phyloP scores from a whole-genome alignment of 1,284 basidiomycete genomes.

The Puccinia triticina region DNA sequence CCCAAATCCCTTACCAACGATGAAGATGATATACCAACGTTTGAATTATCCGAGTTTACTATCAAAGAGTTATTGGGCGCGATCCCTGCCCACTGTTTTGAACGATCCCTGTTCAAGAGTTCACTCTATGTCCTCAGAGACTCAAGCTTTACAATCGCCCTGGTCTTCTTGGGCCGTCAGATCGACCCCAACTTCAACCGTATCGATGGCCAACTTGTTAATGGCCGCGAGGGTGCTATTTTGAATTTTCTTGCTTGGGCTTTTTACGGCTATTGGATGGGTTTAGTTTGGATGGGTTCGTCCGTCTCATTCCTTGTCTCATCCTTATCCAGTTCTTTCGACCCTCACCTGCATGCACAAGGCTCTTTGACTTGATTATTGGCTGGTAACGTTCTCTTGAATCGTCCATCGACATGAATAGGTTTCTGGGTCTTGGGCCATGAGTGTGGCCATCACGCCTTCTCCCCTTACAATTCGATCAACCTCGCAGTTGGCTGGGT shows the following conservation, averaged over 20 bases:
- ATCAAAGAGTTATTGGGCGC: constrained; percentile 82
- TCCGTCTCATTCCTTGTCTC: neutral
- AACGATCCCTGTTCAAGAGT: constrained; percentile 84
- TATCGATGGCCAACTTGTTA: constrained; percentile 24
- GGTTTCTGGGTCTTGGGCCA: constrained; percentile 51
- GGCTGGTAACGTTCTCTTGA: neutral
- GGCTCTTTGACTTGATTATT: neutral
- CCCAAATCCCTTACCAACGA: constrained; percentile 26
- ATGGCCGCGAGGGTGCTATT: constrained; percentile 30
- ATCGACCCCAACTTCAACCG: constrained; percentile 38
- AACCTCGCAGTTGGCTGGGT: constrained; percentile 95
- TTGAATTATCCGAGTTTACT: constrained; percentile 62
- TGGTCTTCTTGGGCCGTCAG: constrained; percentile 26
- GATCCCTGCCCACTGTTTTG: constrained; percentile 86
- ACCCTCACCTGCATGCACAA: neutral
- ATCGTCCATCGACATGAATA: neutral
- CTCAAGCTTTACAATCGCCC: constrained; percentile 25
- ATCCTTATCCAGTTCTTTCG: neutral
- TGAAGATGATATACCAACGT: neutral
- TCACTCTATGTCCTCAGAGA: constrained; percentile 69
- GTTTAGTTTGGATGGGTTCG: constrained; percentile 48
- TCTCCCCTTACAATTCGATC: constrained; percentile 88
- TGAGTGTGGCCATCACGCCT: constrained; percentile 84
- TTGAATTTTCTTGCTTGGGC: constrained; percentile 65
- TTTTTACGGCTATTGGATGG: constrained; percentile 62